A percentile compares a stretch with the other conserved stretches of the same genome.
phyloP scores from a whole-genome alignment of 2,329 filamentous ascomycete species.

The Leptographium wingfieldii region DNA sequence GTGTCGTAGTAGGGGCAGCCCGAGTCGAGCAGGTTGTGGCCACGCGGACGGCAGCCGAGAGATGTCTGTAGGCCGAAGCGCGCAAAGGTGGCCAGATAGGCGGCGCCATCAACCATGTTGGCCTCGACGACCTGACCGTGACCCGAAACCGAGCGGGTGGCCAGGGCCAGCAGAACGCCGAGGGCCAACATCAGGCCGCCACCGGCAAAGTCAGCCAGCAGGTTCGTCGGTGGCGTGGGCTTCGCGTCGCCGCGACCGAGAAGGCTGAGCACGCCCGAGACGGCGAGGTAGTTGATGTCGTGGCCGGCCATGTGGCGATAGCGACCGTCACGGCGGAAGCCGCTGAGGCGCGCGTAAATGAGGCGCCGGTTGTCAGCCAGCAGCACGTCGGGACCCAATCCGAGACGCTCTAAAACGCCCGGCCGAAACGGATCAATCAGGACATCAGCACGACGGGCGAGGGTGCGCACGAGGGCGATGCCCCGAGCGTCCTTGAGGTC shows the following conservation, averaged over 20 bases:
- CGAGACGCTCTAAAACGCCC: conserved; percentile 75
- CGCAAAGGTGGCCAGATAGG: conserved; percentile 68
- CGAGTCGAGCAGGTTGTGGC: conserved; percentile 68
- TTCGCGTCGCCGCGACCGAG: conserved; percentile 57
- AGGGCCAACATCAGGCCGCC: conserved; percentile 73
- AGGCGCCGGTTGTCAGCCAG: conserved; percentile 57
- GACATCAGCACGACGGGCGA: conserved; percentile 56
- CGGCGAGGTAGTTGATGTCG: conserved; percentile 92
- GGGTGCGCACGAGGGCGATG: conserved; percentile 49
- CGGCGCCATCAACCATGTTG: conserved; percentile 89
- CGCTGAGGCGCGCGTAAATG: conserved; percentile 76
- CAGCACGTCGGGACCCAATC: conserved; percentile 60
- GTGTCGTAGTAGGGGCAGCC: conserved; percentile 83
- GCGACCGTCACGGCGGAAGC: conserved; percentile 75
- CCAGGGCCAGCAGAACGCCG: conserved; percentile 68
- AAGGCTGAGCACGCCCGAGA: conserved; percentile 66
- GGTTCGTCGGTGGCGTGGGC: conserved; percentile 69
- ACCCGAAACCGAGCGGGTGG: conserved; percentile 51
- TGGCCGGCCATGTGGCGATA: conserved; percentile 86
- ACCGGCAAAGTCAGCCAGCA: conserved; percentile 84
- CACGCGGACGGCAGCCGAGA: conserved; percentile 51
- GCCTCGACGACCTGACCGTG: conserved; percentile 82
- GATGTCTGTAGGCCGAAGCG: conserved; percentile 52
- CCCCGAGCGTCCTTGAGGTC: conserved; percentile 61
- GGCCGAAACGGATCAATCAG: conserved; percentile 91